Base-by-base conservation (phyloP, 768 basidiomycete species). In the Termitomyces heimii region DNA sequence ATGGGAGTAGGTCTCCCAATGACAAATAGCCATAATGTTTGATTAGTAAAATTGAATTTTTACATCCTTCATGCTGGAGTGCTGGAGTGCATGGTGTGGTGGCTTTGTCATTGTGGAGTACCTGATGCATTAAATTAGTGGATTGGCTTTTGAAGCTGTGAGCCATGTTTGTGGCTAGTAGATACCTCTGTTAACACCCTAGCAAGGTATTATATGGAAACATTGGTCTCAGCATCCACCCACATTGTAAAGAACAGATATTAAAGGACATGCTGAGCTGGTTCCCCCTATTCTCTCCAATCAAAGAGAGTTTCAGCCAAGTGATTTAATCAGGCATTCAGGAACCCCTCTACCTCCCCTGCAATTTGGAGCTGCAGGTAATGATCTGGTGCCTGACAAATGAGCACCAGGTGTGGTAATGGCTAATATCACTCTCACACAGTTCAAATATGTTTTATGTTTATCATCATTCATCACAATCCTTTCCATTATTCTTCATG, bases 201-300 rank as follows among this genome's bases (percentile, higher is more conserved):
- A 59, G 10, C 34, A 53, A 77, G 76, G 69, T 90, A 10, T 74
- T 99, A 5, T 99, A 99, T 66, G 84, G 82, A n/a, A 86, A 88
- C 59, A 77, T 98, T 22, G 92, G 94, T 0, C 74, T 98, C 26
- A 97, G 92, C 66, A 98, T 97, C 43, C 96, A 98, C 67, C 97
- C 97, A 0, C 82, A 90, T 53, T 83, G 87, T 47, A 92, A 89
- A 67, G 88, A 92, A 28, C 78, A 83, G 47, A 79, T 95, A 54
- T 94, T 92, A 8, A 94, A 92, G 65, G 88, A 98, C 63, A 99
- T 99, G 97, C 77, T 98, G 65, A 98, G 95, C 67, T 99, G 97
- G 97, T 99, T 99, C 74, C 97, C 97, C 0, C 72, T 98, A 20
- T 97, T 93, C 74, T 96, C 98, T 72, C 97, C 97, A 2, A 84